Percentiles rank a stretch among this genome's conserved stretches.
Conservation (phyloP, 164 flowering plant genomes). For the Magnolia changhungtana region DNA sequence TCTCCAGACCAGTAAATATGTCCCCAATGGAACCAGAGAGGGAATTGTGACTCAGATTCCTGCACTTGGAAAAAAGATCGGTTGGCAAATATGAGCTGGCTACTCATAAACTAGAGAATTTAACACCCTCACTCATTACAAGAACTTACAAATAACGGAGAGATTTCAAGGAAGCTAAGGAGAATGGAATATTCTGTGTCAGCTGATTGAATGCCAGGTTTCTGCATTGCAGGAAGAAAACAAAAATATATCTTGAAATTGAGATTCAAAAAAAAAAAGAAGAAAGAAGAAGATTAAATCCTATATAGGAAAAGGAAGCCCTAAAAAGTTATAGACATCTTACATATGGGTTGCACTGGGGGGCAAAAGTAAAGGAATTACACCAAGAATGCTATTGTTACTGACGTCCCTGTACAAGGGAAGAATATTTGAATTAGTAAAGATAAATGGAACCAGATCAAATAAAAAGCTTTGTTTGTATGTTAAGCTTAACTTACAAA, state of each 20-base stretch:
- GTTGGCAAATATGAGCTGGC: background rate
- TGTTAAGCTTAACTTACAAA: too few relatives aligned
- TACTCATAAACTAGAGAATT: background rate
- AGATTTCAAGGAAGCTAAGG: slow-evolving; percentile 40
- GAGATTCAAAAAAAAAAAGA: background rate
- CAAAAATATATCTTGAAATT: background rate
- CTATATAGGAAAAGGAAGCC: background rate
- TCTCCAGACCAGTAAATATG: slow-evolving; percentile 52
- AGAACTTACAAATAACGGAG: slow-evolving; percentile 65
- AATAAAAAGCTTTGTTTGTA: too few relatives aligned
- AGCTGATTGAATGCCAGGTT: slow-evolving; percentile 66
- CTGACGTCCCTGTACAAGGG: slow-evolving; percentile 56
- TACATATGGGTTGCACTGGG: slow-evolving; percentile 69
- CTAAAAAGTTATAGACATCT: slow-evolving; percentile 11
- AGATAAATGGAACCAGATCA: too few relatives aligned
- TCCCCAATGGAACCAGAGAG: slow-evolving; percentile 71
- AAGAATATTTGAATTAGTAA: too few relatives aligned
- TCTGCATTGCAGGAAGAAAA: slow-evolving; percentile 34
- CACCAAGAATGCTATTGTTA: slow-evolving; percentile 55
- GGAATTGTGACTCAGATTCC: slow-evolving; percentile 78
- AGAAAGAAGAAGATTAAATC: background rate
- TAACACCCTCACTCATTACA: slow-evolving; percentile 6
- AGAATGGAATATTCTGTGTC: slow-evolving; percentile 44
- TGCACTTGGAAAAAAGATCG: slow-evolving; percentile 23
- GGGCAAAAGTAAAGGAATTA: slow-evolving; percentile 60